Conservation (phyloP, 805 yeast genomes). For the Maudiozyma saulgeensis region DNA sequence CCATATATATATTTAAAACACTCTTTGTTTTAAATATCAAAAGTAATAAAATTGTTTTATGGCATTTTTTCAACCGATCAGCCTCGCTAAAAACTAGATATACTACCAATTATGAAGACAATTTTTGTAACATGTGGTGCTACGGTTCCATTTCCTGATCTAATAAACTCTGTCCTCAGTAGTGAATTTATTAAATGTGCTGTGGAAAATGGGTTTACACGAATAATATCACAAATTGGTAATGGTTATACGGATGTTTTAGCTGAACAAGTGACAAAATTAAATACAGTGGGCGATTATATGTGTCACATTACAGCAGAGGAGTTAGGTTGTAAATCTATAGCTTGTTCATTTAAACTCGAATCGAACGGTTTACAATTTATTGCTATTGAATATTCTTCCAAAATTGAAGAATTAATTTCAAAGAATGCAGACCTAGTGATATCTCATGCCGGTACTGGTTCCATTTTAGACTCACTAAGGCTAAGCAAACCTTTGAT, state of each 20-base stretch:
- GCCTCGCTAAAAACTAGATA: background rate
- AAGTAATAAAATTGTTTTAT: too few relatives aligned
- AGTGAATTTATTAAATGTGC: conserved; percentile 31
- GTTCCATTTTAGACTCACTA: conserved; percentile 76
- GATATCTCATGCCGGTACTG: conserved; percentile 86
- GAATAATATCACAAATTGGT: conserved; percentile 55
- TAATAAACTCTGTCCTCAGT: conserved; percentile 39
- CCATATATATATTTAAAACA: too few relatives aligned
- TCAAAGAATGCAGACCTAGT: conserved; percentile 42
- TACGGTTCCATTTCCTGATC: conserved; percentile 64
- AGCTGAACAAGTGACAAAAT: background rate
- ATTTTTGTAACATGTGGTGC: conserved; percentile 78
- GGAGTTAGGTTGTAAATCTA: background rate
- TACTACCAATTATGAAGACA: background rate
- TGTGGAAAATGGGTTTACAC: conserved; percentile 29
- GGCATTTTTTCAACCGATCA: background rate
- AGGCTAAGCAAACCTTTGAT: conserved; percentile 47
- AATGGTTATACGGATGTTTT: conserved; percentile 24
- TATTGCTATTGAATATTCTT: conserved; percentile 9
- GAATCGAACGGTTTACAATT: conserved; percentile 2
- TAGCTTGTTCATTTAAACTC: background rate
- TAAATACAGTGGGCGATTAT: background rate
- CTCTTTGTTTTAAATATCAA: too few relatives aligned
- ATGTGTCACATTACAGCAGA: background rate
- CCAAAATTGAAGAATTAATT: conserved; percentile 9